Evolutionary conservation across 2,329 filamentous ascomycete species (phyloP), one percentile per base, ranked within the genome.

Genomic region (Colletotrichum incanum): DNA sequence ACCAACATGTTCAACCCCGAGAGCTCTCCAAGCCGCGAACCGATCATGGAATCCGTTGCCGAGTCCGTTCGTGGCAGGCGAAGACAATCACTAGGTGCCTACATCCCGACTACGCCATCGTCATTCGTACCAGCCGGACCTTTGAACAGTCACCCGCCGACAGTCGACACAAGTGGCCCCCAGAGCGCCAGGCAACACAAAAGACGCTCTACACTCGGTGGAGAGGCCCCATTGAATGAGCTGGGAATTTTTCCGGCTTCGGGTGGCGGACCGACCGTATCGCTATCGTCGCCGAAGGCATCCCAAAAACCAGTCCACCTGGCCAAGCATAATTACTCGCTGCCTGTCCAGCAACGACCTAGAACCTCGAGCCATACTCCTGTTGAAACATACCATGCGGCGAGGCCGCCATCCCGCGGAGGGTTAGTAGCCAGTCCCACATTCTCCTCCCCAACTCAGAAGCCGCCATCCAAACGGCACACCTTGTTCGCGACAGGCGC

Each of bases 291-390:
- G 2, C 49, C 75, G 2, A 70, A 62, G 58, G 50, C 71, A 9
- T 70, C 73, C 5, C 75, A 76, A 1, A 78, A 78, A 28, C 76
- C 77, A 1, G 72, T 76, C n/a, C 55, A 75, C 31, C 64, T 77
- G 12, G 74, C 74, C 6, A 77, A 75, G 43, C 67, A 71, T 20
- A 74, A 74, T n/a, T 75, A 75, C 26, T 74, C 73, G 28, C 50
- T 74, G 43, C 73, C 73, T 4, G 59, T 71, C 4, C 68, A 72
- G 43, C 68, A 72, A 56, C 52, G 72, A 1, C 72, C 63, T 7
- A 73, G 64, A 23, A 68, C 68, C 7, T 67, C 71, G 23, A 62
- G 56, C 45, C 61, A 66, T 12, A n/a, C 34, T 26, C 41, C 45
- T n/a, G 45, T 37, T 26, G 71, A 73, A 41, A 54, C 55, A n/a